Evolutionary conservation across 345 rosid species (phyloP), one percentile per base, ranked within the genome.

Genomic region (Geranium brycei): DNA sequence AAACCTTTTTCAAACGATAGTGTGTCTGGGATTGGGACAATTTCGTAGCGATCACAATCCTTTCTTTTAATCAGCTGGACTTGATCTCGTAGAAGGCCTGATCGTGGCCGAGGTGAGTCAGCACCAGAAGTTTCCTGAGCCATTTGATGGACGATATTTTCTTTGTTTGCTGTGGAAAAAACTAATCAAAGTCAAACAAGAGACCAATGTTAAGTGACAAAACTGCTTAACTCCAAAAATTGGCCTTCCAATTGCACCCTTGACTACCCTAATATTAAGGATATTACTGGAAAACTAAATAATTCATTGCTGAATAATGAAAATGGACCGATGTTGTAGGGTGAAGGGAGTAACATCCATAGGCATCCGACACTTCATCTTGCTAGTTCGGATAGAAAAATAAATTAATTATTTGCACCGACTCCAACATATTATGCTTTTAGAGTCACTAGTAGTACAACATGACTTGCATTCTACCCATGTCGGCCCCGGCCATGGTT

Each of bases 1-100:
- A 93, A 93, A 19, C 99, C 99, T 64, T 93, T 93, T 75, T 93
- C 99, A 47, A 87, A 90, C 66, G 97, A 84, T 78, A 93, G 72
- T 3, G 83, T 63, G 51, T 85, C 89, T 69, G 82, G 91, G 18
- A 93, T 87, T 2, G 91, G 87, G 64, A 78, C 85, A n/a, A 90
- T 84, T 81, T 93, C 98, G 19, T 79, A 87, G 65, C 95, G 81
- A 17, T 82, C 89, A 17, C 80, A 83, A 63, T 90, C 92, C 58
- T 83, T 89, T 69, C 77, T 85, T 69, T 89, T 89, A 18, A 85
- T 74, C 51, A 83, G 73, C 63, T 90, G 96, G 62, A 93, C 83
- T 77, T 87, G 96, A 75, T 92, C 97, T 7, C 99, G 76, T 71
- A 93, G 69, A 59, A 93, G 81, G 61, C 97, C 99, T 11, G 85